These are phyloP conservation scores for Serendipita sp. DNA, from an alignment of 768 basidiomycete genomes.

Conservation along the genomic window DNA sequence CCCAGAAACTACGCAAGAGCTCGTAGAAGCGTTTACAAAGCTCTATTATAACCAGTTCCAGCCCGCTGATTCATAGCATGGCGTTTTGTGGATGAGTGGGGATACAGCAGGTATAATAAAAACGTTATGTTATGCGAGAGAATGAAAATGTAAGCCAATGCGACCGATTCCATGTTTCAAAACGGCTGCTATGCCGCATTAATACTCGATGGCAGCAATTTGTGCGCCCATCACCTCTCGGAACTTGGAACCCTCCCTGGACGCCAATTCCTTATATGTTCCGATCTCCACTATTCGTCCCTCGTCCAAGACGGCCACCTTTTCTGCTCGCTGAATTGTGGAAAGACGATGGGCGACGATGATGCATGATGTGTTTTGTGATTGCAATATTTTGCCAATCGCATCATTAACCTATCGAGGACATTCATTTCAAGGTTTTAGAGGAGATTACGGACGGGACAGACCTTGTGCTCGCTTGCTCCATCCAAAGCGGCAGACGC, in stretches of 20 bases:
- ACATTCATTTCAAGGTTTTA: background rate
- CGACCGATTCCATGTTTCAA: too few species aligned
- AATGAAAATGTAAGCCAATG: too few species aligned
- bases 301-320: constrained; percentile 75
- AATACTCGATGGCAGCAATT: constrained; percentile 4
- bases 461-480: constrained; percentile 65
- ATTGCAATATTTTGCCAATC: constrained; percentile 70
- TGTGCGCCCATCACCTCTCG: constrained; percentile 3
- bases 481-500: constrained; percentile 83
- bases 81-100: too few species aligned
- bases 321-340: constrained; percentile 77
- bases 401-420: constrained; percentile 62
- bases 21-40: constrained; percentile 73
- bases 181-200: background rate
- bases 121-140: too few species aligned
- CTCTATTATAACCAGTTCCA: constrained; percentile 74
- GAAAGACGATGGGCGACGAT: constrained; percentile 83
- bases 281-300: constrained; percentile 1
- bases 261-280: constrained; percentile 3
- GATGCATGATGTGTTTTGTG: constrained; percentile 67
- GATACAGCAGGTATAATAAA: too few species aligned
- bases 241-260: constrained; percentile 3
- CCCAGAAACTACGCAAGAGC: constrained; percentile 88
- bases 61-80: constrained; percentile 18
- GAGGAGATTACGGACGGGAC: constrained; percentile 12